phyloP scores from a whole-genome alignment of 2,329 filamentous ascomycete species.

The Cryphonectria nitschkei region DNA sequence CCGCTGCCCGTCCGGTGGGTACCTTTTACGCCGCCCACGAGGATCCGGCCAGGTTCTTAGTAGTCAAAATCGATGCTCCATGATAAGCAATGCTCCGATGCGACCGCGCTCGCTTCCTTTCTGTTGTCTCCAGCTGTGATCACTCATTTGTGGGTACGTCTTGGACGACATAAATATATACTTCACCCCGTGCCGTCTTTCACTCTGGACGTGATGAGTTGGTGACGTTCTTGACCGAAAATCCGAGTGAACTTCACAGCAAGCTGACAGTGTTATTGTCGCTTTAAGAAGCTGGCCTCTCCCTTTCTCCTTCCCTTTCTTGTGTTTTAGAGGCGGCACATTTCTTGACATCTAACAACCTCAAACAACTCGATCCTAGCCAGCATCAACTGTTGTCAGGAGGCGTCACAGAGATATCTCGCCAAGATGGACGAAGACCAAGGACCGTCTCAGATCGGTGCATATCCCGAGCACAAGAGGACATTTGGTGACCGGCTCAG shows the following conservation, averaged over 20 bases:
- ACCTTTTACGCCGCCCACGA: not conserved
- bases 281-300: not conserved
- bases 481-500: slow-evolving; percentile 39
- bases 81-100: not conserved
- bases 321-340: too few species aligned
- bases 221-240: not conserved
- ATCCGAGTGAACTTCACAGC: not conserved
- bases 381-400: not conserved
- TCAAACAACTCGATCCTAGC: too few species aligned
- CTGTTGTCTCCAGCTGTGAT: not conserved
- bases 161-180: not conserved
- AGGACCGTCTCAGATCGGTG: slow-evolving; percentile 53
- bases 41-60: not conserved
- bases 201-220: not conserved
- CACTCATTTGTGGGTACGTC: not conserved
- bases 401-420: not conserved
- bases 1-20: slow-evolving; percentile 7
- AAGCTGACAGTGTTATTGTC: not conserved
- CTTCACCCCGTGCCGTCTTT: not conserved
- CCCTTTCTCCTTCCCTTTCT: not conserved
- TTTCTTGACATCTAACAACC: not conserved
- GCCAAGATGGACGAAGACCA: slow-evolving; percentile 60
- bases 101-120: not conserved
- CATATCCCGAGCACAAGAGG: slow-evolving; percentile 40
- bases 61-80: not conserved